Percentiles rank a stretch among this genome's conserved stretches.
Conservation (phyloP, 495 filamentous ascomycete species). For the Penicillium paradoxum region DNA sequence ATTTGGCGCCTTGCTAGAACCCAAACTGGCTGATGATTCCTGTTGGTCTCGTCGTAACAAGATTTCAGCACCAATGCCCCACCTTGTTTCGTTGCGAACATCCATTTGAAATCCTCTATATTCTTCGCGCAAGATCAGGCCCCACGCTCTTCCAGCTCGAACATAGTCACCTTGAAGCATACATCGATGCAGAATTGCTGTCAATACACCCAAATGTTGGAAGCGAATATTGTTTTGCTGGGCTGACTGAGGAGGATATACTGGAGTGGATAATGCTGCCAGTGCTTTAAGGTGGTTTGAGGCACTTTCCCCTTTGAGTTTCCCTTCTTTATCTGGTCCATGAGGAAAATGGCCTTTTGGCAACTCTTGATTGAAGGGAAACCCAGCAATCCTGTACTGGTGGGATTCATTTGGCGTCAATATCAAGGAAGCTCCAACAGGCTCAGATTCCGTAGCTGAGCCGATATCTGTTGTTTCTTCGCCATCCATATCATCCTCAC, state of each 20-base stretch:
- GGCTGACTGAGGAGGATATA: slow-evolving; percentile 36
- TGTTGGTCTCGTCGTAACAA: slow-evolving; percentile 46
- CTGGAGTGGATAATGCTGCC: slow-evolving; percentile 27
- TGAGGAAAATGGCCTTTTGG: slow-evolving; percentile 45
- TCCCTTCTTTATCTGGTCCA: slow-evolving; percentile 19
- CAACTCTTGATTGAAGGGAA: slow-evolving; percentile 39
- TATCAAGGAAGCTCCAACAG: slow-evolving; percentile 23
- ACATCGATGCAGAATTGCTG: slow-evolving; percentile 57
- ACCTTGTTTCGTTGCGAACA: slow-evolving; percentile 49
- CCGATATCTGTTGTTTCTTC: slow-evolving; percentile 33
- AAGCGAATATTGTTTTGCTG: slow-evolving; percentile 40
- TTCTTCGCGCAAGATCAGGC: slow-evolving; percentile 55
- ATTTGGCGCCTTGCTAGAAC: neutral
- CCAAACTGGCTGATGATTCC: slow-evolving; percentile 6
- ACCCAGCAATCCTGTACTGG: slow-evolving; percentile 47
- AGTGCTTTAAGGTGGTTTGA: slow-evolving; percentile 18
- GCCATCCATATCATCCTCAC: slow-evolving; percentile 20
- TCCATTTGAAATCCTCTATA: slow-evolving; percentile 49
- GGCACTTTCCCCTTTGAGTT: slow-evolving; percentile 6
- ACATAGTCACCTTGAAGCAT: slow-evolving; percentile 55
- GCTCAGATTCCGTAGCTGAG: slow-evolving; percentile 23
- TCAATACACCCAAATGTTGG: slow-evolving; percentile 57
- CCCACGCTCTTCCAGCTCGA: slow-evolving; percentile 62
- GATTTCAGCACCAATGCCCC: slow-evolving; percentile 69
- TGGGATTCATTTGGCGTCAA: slow-evolving; percentile 43